phyloP scores from a whole-genome alignment of 140 eudicot genomes.

The Oenanthe javanica region DNA sequence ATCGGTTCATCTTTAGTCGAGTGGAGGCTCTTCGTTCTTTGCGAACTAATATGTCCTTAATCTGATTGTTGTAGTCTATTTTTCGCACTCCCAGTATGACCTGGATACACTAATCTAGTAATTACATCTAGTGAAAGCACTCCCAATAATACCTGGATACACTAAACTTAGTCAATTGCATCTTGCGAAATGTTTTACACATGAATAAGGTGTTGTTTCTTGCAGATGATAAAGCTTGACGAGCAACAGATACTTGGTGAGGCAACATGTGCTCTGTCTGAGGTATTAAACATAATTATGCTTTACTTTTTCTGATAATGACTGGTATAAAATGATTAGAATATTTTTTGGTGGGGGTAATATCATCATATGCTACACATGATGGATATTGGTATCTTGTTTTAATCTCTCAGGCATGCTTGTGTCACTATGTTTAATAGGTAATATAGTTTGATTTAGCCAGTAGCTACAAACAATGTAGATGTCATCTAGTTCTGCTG shows the following conservation, averaged over 20 bases:
- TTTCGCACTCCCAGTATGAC: not conserved
- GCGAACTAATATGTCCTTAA: not conserved
- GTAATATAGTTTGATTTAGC: not conserved
- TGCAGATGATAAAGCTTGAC: conserved; percentile 80
- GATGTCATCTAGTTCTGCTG: not conserved
- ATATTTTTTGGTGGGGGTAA: not conserved
- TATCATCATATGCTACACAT: not conserved
- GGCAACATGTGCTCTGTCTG: conserved; percentile 67
- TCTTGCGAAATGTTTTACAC: not conserved
- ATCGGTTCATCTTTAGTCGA: not conserved
- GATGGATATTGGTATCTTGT: not conserved
- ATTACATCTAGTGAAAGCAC: not conserved
- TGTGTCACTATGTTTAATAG: not conserved
- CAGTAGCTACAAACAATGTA: not conserved
- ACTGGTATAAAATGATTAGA: not conserved
- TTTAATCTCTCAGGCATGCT: not conserved
- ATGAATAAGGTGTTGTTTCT: conserved; percentile 11
- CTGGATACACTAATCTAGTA: not conserved
- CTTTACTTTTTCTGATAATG: not conserved
- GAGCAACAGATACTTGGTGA: conserved; percentile 93
- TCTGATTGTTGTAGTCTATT: not conserved
- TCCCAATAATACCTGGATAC: not conserved
- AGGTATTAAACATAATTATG: conserved; percentile 37
- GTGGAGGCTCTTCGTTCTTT: not conserved
- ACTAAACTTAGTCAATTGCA: not conserved